phyloP scores from a whole-genome alignment of 192 early-diverging fungal genomes.

The Coemansia umbellata region DNA sequence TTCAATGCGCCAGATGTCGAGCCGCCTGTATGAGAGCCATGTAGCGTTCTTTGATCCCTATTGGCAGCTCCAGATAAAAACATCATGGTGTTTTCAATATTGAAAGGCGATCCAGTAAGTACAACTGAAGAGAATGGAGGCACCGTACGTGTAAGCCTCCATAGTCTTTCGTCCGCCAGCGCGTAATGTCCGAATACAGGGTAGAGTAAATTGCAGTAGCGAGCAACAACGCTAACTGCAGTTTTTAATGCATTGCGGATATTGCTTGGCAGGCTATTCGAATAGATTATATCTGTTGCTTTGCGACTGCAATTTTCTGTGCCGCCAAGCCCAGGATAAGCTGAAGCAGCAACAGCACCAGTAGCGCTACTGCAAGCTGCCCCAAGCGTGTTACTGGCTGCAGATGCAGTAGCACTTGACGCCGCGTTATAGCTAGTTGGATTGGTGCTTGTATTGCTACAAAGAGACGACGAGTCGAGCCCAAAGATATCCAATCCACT shows the following conservation, averaged over 20 bases:
- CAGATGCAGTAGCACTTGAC: background rate
- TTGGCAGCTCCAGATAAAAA: background rate
- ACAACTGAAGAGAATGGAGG: slow-evolving; percentile 42
- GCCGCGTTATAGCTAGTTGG: no score
- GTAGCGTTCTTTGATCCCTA: slow-evolving; percentile 5
- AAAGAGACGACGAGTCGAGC: background rate
- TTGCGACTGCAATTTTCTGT: background rate
- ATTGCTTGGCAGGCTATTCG: slow-evolving; percentile 24
- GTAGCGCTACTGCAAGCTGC: background rate
- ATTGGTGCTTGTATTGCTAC: background rate
- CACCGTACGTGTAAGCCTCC: slow-evolving; percentile 35
- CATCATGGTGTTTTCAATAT: slow-evolving; percentile 30
- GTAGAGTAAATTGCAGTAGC: slow-evolving; percentile 42
- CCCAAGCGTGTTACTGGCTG: background rate
- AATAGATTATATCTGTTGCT: slow-evolving; percentile 7
- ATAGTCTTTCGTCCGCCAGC: slow-evolving; percentile 43
- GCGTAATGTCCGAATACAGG: slow-evolving; percentile 40
- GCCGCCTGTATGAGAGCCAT: background rate
- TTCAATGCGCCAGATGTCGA: background rate
- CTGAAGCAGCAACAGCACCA: background rate
- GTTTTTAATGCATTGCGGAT: slow-evolving; percentile 33
- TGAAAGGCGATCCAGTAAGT: slow-evolving; percentile 34
- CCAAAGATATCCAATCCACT: slow-evolving; percentile 40
- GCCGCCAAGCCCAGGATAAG: background rate
- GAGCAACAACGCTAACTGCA: slow-evolving; percentile 28